Base-by-base conservation (phyloP, 129 eudicot genomes). In the Lactuca saligna region DNA sequence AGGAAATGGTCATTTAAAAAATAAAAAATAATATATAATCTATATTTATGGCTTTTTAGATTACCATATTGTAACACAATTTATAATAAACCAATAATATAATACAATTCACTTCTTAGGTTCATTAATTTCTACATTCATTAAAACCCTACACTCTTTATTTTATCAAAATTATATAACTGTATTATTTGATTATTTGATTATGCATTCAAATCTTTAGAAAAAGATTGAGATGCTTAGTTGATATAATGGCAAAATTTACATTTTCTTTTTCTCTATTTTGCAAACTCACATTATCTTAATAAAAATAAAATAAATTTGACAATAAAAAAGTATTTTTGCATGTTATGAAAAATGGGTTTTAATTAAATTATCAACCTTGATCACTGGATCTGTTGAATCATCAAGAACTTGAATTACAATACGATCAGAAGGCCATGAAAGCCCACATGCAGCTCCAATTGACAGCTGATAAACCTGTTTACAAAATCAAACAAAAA, bases 401-500 rank as follows among this genome's bases (percentile, higher is more conserved):
- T 85, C 90, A 65, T 85, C 90, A 44, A 85, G 90, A 66, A 85
- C 90, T 78, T 85, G 90, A 61, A 85, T 75, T 57, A 85, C 78
- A 57, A 85, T 60, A 46, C 51, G 51, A 46, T 46, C 51, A 46
- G 51, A 46, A n/a, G 51, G 51, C 51, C 51, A 46, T 46, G 51
- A 46, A 12, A 46, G 51, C 51, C 51, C 51, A 12, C 51, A 46
- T 46, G 51, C 51, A 46, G 51, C 89, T 74, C 89, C 86, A 50
- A 84, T 84, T 7, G 89, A 81, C 9, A 85, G 77, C 48, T 85
- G 83, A 67, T 85, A 85, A 4, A 85, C 89, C 89, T 84, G 81
- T 32, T 32, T 8, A 68, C 51, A 61, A 38, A 34, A 49, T 12
- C 5, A 17, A 17, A 57, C 13, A 48, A n/a, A 37, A 44, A 8